Conservation (phyloP, 2,329 filamentous ascomycete genomes). For the Leptographium wingfieldii region DNA sequence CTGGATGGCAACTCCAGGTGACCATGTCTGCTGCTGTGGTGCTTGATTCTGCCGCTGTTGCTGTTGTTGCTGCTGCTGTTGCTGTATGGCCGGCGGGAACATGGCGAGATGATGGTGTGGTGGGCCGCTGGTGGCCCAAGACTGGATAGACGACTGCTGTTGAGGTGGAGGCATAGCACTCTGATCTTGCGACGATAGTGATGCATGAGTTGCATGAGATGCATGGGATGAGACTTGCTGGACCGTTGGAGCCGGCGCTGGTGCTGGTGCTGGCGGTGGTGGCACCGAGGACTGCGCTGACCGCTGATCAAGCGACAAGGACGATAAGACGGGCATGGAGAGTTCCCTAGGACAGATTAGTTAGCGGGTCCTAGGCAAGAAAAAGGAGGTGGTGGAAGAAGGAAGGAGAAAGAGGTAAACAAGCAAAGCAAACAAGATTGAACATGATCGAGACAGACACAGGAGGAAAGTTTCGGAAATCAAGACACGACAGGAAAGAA, state of each 20-base stretch:
- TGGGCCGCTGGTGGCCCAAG: constrained; percentile 38
- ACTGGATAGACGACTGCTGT: constrained; percentile 31
- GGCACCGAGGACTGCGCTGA: constrained; percentile 13
- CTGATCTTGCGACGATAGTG: constrained; percentile 3
- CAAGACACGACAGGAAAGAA: background rate
- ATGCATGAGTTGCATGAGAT: background rate
- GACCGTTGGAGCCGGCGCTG: background rate
- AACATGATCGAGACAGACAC: background rate
- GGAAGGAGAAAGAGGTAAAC: background rate
- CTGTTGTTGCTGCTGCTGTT: constrained; percentile 4
- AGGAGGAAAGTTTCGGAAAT: background rate
- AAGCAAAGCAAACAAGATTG: background rate
- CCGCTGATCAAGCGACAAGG: constrained; percentile 24
- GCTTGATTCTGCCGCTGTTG: background rate
- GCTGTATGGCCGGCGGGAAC: background rate
- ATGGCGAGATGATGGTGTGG: constrained; percentile 41
- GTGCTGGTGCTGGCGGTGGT: background rate
- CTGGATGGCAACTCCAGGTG: constrained; percentile 66
- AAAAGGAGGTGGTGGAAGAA: background rate
- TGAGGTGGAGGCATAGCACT: constrained; percentile 27
- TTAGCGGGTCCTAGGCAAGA: background rate
- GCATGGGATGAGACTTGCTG: background rate
- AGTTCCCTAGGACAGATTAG: constrained; percentile 28
- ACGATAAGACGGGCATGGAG: constrained; percentile 37
- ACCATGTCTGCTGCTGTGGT: constrained; percentile 45